phyloP scores from a whole-genome alignment of 176 grass and related monocot species.

The Carex littledalei region DNA sequence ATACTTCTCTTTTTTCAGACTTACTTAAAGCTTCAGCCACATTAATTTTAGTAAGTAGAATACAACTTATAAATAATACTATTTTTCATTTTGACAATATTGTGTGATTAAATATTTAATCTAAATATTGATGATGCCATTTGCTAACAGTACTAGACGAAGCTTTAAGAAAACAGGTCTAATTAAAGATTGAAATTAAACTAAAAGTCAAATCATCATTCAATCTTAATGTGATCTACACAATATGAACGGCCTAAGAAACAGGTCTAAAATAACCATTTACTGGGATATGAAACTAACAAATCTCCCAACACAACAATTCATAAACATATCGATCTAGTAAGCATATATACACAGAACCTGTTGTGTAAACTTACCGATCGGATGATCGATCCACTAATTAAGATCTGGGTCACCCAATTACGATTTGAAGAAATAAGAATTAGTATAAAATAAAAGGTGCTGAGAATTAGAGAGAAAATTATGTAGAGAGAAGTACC shows the following conservation, averaged over 20 bases:
- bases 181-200: no score
- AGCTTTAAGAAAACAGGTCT: no score
- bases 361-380: background rate
- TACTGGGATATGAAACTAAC: background rate
- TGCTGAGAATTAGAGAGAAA: background rate
- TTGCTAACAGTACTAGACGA: background rate
- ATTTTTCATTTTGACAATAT: no score
- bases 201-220: background rate
- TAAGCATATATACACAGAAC: background rate
- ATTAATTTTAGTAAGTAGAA: background rate
- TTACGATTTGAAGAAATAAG: no score
- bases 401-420: no score
- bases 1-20: background rate
- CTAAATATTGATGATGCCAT: background rate
- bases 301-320: no score
- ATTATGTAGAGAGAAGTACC: background rate
- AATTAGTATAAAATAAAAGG: background rate
- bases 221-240: background rate
- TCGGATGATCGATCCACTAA: no score
- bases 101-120: background rate
- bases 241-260: background rate
- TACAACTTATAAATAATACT: no score
- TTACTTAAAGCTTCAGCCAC: background rate
- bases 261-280: background rate
- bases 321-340: no score